Evolutionary conservation across 2,329 filamentous ascomycete genomes (phyloP).

Genomic region (Claviceps purpurea): DNA sequence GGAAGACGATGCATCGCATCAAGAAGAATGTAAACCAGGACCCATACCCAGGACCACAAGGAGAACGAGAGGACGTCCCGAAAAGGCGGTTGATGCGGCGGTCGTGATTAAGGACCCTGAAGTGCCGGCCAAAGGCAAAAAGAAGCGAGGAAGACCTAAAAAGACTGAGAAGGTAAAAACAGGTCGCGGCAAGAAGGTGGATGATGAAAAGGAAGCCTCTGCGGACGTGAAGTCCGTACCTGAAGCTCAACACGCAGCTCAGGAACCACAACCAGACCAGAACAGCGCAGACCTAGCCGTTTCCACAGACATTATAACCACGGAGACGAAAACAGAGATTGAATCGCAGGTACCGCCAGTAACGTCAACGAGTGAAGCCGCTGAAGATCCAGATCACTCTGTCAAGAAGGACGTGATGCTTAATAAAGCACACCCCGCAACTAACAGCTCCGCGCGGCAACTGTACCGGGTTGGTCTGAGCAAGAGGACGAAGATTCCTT

Average conservation of each 20-base stretch:
- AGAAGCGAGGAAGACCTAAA: constrained; percentile 29
- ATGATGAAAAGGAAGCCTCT: background rate
- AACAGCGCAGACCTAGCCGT: background rate
- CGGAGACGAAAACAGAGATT: background rate
- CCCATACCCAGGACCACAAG: constrained; percentile 11
- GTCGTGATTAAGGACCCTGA: constrained; percentile 3
- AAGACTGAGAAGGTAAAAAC: constrained; percentile 13
- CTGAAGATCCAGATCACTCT: background rate
- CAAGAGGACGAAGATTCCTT: constrained; percentile 35
- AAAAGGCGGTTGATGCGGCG: constrained; percentile 9
- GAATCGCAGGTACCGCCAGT: background rate
- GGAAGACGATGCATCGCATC: constrained; percentile 8
- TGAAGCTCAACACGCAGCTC: background rate
- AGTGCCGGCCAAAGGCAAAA: constrained; percentile 11
- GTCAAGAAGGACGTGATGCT: background rate
- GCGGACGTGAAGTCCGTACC: background rate
- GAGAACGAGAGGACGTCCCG: constrained; percentile 21
- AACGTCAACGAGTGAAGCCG: background rate
- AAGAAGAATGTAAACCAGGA: constrained; percentile 3
- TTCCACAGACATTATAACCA: background rate
- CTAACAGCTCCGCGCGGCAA: constrained; percentile 20
- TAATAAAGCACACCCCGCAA: constrained; percentile 7
- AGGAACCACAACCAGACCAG: background rate
- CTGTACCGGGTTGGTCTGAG: constrained; percentile 38
- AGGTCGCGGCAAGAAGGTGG: background rate